These are phyloP conservation scores for Scleromitrula shiraiana DNA, from an alignment of 2,329 filamentous ascomycete species.

Conservation along the genomic window DNA sequence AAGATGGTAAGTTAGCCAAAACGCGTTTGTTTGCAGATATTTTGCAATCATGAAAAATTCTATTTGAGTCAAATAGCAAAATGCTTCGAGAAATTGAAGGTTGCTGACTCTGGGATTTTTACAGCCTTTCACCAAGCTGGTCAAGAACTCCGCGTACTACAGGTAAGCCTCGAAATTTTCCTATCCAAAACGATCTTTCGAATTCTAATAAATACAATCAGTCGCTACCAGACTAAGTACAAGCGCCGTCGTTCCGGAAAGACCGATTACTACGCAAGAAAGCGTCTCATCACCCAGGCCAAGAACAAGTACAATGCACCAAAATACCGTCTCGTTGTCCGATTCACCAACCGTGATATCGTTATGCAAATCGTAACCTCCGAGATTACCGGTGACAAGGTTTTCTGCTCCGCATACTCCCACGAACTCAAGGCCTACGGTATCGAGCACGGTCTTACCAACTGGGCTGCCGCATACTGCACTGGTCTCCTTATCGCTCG, in stretches of 20 bases:
- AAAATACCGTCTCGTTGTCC: slow-evolving; percentile 99
- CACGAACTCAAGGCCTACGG: slow-evolving; percentile 98
- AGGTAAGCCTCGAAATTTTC: slow-evolving; percentile 54
- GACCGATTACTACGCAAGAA: slow-evolving; percentile 99
- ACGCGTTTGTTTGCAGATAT: slow-evolving; percentile 7
- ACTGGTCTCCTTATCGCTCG: slow-evolving; percentile 95
- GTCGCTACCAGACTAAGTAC: slow-evolving; percentile 99
- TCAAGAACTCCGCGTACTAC: slow-evolving; percentile 99
- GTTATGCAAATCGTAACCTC: slow-evolving; percentile 95
- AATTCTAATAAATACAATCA: slow-evolving; percentile 34
- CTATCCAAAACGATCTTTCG: slow-evolving; percentile 21
- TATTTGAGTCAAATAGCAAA: slow-evolving; percentile 65
- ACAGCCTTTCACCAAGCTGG: slow-evolving; percentile 84
- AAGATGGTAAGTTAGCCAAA: slow-evolving; percentile 59
- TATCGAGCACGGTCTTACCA: slow-evolving; percentile 97
- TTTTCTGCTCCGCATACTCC: slow-evolving; percentile 84
- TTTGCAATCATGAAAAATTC: slow-evolving; percentile 15
- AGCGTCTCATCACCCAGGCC: slow-evolving; percentile 98
- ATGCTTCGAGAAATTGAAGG: slow-evolving; percentile 98
- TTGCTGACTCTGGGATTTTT: slow-evolving; percentile 84
- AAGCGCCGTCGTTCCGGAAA: slow-evolving; percentile 92
- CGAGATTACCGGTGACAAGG: slow-evolving; percentile 96
- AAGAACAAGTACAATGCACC: slow-evolving; percentile 99
- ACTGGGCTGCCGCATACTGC: slow-evolving; percentile 97
- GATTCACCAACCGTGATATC: slow-evolving; percentile 99